phyloP scores from a whole-genome alignment of 768 basidiomycete genomes.

The Stropharia rugosoannulata region DNA sequence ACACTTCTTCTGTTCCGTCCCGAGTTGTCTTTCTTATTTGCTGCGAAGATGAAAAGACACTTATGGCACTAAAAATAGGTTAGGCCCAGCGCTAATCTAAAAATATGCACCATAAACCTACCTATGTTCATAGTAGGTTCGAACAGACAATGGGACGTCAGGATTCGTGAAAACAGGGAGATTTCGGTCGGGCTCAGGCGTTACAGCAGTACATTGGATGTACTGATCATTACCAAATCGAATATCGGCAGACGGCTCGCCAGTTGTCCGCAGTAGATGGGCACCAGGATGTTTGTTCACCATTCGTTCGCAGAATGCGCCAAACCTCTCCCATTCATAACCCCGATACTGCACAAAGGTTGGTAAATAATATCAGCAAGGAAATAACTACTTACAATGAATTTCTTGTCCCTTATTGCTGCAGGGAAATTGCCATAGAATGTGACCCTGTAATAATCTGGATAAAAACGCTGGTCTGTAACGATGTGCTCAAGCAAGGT shows the following conservation, averaged over 20 bases:
- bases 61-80: conserved; percentile 62
- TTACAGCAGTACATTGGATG: conserved; percentile 86
- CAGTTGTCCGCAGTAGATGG: conserved; percentile 67
- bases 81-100: not conserved
- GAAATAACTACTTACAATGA: conserved; percentile 58
- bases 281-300: conserved; percentile 88
- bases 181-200: conserved; percentile 79
- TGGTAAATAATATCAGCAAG: not conserved
- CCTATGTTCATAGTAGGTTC: conserved; percentile 89
- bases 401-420: conserved; percentile 86
- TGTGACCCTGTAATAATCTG: conserved; percentile 91
- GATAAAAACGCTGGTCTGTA: conserved; percentile 78
- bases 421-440: conserved; percentile 92
- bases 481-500: conserved; percentile 84
- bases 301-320: conserved; percentile 88
- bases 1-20: conserved; percentile 71
- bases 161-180: conserved; percentile 82
- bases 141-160: conserved; percentile 77
- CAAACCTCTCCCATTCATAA: conserved; percentile 92
- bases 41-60: conserved; percentile 75
- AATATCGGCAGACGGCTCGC: conserved; percentile 80
- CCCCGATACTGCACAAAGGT: conserved; percentile 75
- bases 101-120: conserved; percentile 20
- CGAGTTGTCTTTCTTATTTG: conserved; percentile 62
- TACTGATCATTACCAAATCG: conserved; percentile 78